Evolutionary conservation across 1,284 basidiomycete genomes (phyloP).

Genomic region (Prillingera fragicola): DNA sequence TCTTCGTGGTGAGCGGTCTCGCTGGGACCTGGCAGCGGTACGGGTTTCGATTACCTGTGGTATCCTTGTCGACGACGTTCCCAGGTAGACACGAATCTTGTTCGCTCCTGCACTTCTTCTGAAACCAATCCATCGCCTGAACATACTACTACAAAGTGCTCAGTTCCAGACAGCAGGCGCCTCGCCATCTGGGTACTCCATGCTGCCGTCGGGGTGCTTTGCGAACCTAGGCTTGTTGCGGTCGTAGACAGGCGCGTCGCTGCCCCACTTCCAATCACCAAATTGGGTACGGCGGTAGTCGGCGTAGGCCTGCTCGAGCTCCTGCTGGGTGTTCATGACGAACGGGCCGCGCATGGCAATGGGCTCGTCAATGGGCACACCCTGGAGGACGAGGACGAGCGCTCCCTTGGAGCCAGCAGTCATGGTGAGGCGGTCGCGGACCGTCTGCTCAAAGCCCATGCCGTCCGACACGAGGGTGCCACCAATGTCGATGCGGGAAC

Average conservation of each 20-base stretch:
- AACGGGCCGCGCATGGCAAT: conserved; percentile 16
- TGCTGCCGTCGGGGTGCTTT: conserved; percentile 8
- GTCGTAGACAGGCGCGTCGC: conserved; percentile 6
- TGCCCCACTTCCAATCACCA: conserved; percentile 10
- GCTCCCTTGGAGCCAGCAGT: conserved; percentile 4
- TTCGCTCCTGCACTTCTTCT: too few relatives aligned
- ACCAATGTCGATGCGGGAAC: too few relatives aligned
- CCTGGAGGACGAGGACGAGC: conserved; percentile 15
- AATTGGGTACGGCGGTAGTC: conserved; percentile 15
- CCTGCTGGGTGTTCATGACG: conserved; percentile 18
- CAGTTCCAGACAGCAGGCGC: not conserved
- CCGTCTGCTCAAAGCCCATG: conserved; percentile 4
- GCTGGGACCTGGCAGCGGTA: too few relatives aligned
- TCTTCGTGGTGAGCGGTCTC: too few relatives aligned
- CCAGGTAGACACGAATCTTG: too few relatives aligned
- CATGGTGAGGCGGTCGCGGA: conserved; percentile 6
- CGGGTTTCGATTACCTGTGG: too few relatives aligned
- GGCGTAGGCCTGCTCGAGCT: conserved; percentile 10
- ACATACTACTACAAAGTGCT: too few relatives aligned
- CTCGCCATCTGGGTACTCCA: too few relatives aligned
- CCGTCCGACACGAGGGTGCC: conserved; percentile 6
- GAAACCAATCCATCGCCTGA: too few relatives aligned
- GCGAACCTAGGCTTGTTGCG: conserved; percentile 9
- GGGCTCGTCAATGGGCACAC: conserved; percentile 13
- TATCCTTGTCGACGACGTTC: too few relatives aligned